Conservation (phyloP, 768 basidiomycete species). For the Trametes villosa region DNA sequence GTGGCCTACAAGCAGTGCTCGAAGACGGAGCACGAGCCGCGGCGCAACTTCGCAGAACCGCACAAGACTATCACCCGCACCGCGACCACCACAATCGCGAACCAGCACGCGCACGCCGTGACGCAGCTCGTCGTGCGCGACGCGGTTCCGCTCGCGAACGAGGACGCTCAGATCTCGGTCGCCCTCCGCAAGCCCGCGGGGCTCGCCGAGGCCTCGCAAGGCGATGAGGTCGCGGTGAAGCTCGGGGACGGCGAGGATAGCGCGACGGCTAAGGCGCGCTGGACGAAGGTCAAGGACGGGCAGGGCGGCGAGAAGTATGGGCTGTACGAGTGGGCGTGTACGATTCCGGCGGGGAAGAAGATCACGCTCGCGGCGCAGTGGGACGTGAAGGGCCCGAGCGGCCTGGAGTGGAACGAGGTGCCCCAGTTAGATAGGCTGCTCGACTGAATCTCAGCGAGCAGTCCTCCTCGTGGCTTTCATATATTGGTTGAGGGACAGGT, state of each 20-base stretch:
- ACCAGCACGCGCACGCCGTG: slow-evolving; percentile 53
- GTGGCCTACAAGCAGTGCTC: slow-evolving; percentile 46
- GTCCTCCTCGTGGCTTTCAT: too few relatives aligned
- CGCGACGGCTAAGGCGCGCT: slow-evolving; percentile 35
- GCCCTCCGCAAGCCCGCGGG: slow-evolving; percentile 51
- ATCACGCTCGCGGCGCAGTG: slow-evolving; percentile 52
- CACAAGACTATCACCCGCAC: slow-evolving; percentile 49
- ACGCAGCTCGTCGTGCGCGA: slow-evolving; percentile 51
- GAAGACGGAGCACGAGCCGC: slow-evolving; percentile 40
- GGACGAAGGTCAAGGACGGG: slow-evolving; percentile 44
- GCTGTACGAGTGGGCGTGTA: slow-evolving; percentile 57
- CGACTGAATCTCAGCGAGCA: too few relatives aligned
- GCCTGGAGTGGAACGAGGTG: slow-evolving; percentile 33
- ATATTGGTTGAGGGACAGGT: too few relatives aligned
- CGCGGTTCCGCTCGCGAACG: slow-evolving; percentile 43
- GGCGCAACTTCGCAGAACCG: slow-evolving; percentile 50
- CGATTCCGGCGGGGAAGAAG: slow-evolving; percentile 47
- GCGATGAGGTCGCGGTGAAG: slow-evolving; percentile 42
- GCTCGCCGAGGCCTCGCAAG: slow-evolving; percentile 50
- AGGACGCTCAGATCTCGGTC: slow-evolving; percentile 47
- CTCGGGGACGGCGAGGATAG: slow-evolving; percentile 39
- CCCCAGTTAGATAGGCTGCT: too few relatives aligned
- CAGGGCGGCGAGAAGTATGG: slow-evolving; percentile 60
- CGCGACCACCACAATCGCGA: slow-evolving; percentile 43
- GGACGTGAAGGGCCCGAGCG: slow-evolving; percentile 52